Evolutionary conservation across 306 rosid genomes (phyloP), one percentile per base, ranked within the genome.

Genomic region (Rosa chinensis): DNA sequence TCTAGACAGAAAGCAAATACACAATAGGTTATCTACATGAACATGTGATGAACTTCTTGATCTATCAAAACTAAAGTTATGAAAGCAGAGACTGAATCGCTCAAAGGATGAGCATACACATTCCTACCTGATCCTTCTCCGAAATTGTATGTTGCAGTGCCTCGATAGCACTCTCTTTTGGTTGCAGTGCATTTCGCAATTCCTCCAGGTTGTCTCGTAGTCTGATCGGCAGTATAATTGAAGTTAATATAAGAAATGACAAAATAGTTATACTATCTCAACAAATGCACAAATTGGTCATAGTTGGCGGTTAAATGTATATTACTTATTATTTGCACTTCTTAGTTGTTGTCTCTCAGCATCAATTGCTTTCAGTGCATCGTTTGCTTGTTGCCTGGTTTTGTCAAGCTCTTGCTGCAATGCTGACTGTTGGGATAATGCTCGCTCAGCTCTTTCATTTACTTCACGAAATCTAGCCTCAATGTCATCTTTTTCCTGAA

Each of bases 321-420:
- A 75, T 72, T 96, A 96, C 99, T 89, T 96, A 81, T 96, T 96
- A 86, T 96, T 96, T 83, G 92, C 92, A 84, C 94, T 91, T 88
- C 99, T 85, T 77, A 96, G 80, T 82, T 96, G 99, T 83, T 96
- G 99, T 67, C 99, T 90, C 75, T 96, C 99, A 37, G 78, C 88
- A 87, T 96, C 98, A 89, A 96, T 93, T 79, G 97, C 99, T 87
- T 91, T 93, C 85, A 96, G 75, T 72, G 98, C 96, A 50, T 96
- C 99, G 82, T 93, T 96, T 18, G 98, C 99, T 87, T 93, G 99
- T 83, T 96, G 94, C 87, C 99, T 84, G 35, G 98, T 93, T 73
- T 96, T 97, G 83, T 96, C 98, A 81, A 96, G 78, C 86, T 93
- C 98, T 83, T 96, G 98, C 81, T 95, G 97, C 90, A 93, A 81